Base-by-base conservation (phyloP, 2,329 filamentous ascomycete genomes). In the Alternaria sp. region DNA sequence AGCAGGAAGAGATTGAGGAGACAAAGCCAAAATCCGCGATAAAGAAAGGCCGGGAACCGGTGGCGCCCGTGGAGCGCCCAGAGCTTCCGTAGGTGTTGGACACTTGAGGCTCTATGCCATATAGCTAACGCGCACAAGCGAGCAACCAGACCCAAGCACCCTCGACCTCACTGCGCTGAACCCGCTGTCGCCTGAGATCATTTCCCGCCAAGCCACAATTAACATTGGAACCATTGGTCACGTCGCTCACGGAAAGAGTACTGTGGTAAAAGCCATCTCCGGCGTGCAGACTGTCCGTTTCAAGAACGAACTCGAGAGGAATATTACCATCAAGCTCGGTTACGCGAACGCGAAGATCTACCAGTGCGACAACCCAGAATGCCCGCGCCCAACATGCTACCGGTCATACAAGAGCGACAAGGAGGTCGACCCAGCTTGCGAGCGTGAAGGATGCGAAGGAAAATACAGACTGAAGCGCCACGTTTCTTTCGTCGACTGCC, bases 291-390 rank as follows among this genome's bases (percentile, higher is more conserved):
- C 95, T 17, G 95, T 99, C 76, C 88, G 95, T 71, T 99, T 99
- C 86, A 99, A 99, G 90, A 99, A 98, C 84, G 95, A 99, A 83
- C 83, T 97, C 82, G 96, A 98, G 83, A 87, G 95, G 76, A 99
- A 99, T 81, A 99, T 99, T 76, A 99, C 95, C 74, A 99, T 99
- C 85, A 99, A 99, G 88, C 87, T 99, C 73, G 95, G 95, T 78
- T 99, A 99, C 80, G 95, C 95, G 79, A 99, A 99, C 80, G 95
- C 95, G 73, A 98, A 99, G 83, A 93, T 99, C 80, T 99, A 98
- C 89, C 92, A 97, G 85, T 99, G 95, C 81, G 92, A 97, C 81
- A 97, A 92, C 81, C 79, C 83, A 53, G 89, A 91, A 68, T 99
- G 95, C 83, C 95, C 95, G 60, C 87, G 95, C 72, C 95, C 95